Percentiles rank a stretch among this genome's conserved stretches.
These are phyloP conservation scores for Curvularia verruculosa DNA, from an alignment of 2,329 filamentous ascomycete species.

Conservation along the genomic window DNA sequence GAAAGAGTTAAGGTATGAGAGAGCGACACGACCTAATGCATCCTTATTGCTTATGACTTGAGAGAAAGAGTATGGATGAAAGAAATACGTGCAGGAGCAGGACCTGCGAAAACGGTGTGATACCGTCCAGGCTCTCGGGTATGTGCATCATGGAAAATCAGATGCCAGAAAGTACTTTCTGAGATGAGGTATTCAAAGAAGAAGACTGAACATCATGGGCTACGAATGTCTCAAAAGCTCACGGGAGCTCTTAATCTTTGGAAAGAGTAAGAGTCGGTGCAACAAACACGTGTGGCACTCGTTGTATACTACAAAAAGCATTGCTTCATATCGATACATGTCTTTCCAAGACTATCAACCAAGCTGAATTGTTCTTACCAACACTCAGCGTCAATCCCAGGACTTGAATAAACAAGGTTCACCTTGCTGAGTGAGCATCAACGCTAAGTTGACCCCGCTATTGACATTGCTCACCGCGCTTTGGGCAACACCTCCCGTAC, in stretches of 20 bases:
- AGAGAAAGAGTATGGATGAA: background rate
- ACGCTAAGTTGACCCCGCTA: background rate
- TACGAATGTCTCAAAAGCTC: background rate
- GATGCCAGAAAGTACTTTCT: background rate
- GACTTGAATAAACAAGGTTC: background rate
- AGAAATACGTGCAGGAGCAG: background rate
- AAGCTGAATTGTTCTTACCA: background rate
- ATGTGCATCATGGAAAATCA: background rate
- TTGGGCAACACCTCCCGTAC: background rate
- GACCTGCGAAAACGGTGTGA: background rate
- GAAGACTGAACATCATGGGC: background rate
- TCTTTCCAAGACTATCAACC: background rate
- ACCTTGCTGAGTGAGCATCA: background rate
- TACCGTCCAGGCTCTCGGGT: background rate
- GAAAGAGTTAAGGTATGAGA: conserved; percentile 10
- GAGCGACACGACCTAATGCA: background rate
- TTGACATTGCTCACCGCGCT: background rate
- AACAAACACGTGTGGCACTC: background rate
- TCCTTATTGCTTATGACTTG: background rate
- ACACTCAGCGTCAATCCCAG: background rate
- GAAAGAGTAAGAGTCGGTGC: background rate
- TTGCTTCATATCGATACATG: background rate
- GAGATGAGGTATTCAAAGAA: background rate
- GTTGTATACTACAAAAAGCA: background rate
- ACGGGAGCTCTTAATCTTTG: background rate